Evolutionary conservation across 768 basidiomycete genomes (phyloP).

Genomic region (Macrolepiota albuminosa): DNA sequence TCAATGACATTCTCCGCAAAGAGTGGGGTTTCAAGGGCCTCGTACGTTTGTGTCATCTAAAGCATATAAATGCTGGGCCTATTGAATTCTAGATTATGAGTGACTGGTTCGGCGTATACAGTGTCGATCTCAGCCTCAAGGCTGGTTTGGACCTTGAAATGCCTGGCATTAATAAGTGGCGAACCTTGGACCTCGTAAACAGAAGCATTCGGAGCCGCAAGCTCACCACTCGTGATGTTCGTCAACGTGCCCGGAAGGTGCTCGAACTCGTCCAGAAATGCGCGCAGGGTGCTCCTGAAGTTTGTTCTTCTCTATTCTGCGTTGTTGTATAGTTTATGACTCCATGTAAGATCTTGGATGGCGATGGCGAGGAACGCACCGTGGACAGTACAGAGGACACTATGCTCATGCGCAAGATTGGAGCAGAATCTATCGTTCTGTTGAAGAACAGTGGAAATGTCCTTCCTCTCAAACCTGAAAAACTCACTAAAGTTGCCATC

Average conservation of each 20-base stretch:
- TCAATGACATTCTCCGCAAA: constrained; percentile 54
- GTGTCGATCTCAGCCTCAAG: constrained; percentile 57
- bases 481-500: constrained; percentile 66
- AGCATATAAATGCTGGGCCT: neutral
- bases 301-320: constrained; percentile 15
- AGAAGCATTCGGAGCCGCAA: constrained; percentile 59
- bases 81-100: constrained; percentile 53
- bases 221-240: constrained; percentile 57
- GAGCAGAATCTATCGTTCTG: constrained; percentile 67
- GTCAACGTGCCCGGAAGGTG: constrained; percentile 61
- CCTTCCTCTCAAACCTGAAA: constrained; percentile 45
- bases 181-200: constrained; percentile 62
- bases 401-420: constrained; percentile 60
- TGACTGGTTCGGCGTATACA: constrained; percentile 80
- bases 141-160: constrained; percentile 81
- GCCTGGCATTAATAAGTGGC: constrained; percentile 76
- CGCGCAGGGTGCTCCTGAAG: constrained; percentile 62
- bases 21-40: constrained; percentile 76
- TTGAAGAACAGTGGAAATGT: constrained; percentile 61
- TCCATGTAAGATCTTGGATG: constrained; percentile 52
- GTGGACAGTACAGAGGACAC: constrained; percentile 59
- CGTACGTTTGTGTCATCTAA: constrained; percentile 21
- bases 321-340: neutral
- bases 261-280: constrained; percentile 68
- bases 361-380: constrained; percentile 63